Base-by-base conservation (phyloP, 176 grass and related monocot species). In the Chloris gayana region DNA sequence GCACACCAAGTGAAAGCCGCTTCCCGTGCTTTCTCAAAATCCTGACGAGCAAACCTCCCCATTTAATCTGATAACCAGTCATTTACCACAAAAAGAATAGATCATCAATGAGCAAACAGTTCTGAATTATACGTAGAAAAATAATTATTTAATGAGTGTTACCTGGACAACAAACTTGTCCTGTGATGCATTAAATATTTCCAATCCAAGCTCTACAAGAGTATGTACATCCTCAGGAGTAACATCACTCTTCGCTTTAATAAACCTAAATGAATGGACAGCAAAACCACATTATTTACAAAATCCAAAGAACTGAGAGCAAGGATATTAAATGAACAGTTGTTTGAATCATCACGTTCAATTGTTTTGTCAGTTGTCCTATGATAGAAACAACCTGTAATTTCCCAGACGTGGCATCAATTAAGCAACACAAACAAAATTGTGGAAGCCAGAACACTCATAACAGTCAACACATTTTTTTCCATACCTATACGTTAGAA, bases 111-210 rank as follows among this genome's bases (percentile, higher is more conserved):
- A 54, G 29, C 32, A 84, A 75, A 80, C 17, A 69, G 41, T 69
- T 74, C 5, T 26, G 46, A 84, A 67, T 58, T 45, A 45, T 60
- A 41, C 22, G 78, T 70, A 58, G 31, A 88, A 22, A 73, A 31
- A 66, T 66, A 49, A 59, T 46, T 69, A 66, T 64, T 58, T 19
- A 62, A 22, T 37, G 54, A 59, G 21, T 63, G 46, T 81, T 89
- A 98, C 95, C 93, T 98, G 95, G 79, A 85, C 90, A 92, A 94
- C 84, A 34, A 98, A 89, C 81, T 95, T 98, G 84, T 91, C 85
- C 71, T 89, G 81, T 2, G 95, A 93, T 70, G 92, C 88, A 42
- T 93, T 88, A 88, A 98, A 98, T 84, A 98, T 74, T 62, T 89
- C 88, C 82, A 98, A 73, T 14, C 95, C 95, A 67, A 98, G 81